Conservation (phyloP, 768 basidiomycete species). For the Panus rudis region DNA sequence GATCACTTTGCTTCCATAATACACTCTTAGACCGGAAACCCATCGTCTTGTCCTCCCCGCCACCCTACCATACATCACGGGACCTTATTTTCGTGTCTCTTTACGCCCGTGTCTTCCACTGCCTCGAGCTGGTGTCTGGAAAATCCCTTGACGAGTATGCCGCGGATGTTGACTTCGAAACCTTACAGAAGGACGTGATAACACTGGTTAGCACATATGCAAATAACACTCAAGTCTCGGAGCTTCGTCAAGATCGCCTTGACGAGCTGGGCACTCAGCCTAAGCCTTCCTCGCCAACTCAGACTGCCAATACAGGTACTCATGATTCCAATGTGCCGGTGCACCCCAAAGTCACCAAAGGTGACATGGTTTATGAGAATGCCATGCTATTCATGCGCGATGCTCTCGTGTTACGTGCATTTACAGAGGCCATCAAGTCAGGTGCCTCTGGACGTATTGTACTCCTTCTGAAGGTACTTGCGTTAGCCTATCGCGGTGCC, state of each 20-base stretch:
- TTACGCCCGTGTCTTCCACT: constrained; percentile 28
- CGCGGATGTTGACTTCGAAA: constrained; percentile 11
- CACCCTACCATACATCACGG: constrained; percentile 26
- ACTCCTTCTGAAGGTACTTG: constrained; percentile 17
- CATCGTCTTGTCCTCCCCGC: constrained; percentile 28
- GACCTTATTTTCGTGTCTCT: constrained; percentile 30
- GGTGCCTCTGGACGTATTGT: constrained; percentile 26
- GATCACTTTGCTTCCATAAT: constrained; percentile 29
- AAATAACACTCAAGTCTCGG: constrained; percentile 9
- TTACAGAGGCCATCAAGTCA: constrained; percentile 22
- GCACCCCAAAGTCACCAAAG: background rate
- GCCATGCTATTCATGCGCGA: constrained; percentile 24
- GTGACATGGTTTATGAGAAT: constrained; percentile 17
- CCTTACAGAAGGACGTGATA: constrained; percentile 15
- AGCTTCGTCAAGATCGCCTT: constrained; percentile 10
- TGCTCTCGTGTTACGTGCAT: constrained; percentile 18
- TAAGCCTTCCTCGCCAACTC: background rate
- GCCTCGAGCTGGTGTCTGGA: constrained; percentile 23
- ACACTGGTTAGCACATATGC: constrained; percentile 19
- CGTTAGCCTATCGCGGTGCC: constrained; percentile 18
- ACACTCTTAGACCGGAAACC: constrained; percentile 27
- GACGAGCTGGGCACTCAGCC: background rate
- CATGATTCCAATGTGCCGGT: background rate
- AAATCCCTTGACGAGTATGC: constrained; percentile 16
- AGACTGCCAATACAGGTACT: background rate